phyloP scores from a whole-genome alignment of 2,329 filamentous ascomycete species.

The Didymella pinodella region DNA sequence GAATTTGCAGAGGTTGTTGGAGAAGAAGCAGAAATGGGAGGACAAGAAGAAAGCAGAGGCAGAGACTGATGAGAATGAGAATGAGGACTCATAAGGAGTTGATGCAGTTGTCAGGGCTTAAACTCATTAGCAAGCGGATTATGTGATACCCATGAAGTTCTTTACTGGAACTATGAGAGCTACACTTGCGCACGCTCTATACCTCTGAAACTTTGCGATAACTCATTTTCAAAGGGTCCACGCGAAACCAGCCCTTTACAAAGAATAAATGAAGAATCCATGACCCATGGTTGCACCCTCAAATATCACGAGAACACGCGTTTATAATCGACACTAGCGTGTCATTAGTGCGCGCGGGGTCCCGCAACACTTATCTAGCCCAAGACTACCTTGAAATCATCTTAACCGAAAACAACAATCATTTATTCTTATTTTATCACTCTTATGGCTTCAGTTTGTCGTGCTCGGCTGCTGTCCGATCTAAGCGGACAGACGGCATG shows the following conservation, averaged over 20 bases:
- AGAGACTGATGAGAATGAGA: conserved; percentile 54
- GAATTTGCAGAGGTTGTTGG: conserved; percentile 79
- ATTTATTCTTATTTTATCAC: neutral
- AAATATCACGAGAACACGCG: conserved; percentile 20
- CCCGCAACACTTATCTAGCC: neutral
- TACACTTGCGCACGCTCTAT: too few relatives aligned
- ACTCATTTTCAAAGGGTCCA: too few relatives aligned
- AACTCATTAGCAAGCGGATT: neutral
- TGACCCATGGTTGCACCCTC: neutral
- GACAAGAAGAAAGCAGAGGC: conserved; percentile 65
- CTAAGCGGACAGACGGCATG: conserved; percentile 32
- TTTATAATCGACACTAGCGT: conserved; percentile 10
- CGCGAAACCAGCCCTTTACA: too few relatives aligned
- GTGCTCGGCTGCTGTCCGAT: conserved; percentile 35
- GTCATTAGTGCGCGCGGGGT: conserved; percentile 14
- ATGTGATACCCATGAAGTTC: conserved; percentile 12
- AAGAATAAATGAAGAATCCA: too few relatives aligned
- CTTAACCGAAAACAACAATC: neutral
- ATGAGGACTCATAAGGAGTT: conserved; percentile 17
- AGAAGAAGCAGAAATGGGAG: conserved; percentile 71
- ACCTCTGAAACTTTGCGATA: too few relatives aligned
- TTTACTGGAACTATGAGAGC: too few relatives aligned
- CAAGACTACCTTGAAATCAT: neutral
- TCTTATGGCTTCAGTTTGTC: conserved; percentile 27
- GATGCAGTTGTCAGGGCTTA: neutral